These are phyloP conservation scores for Lagenidium giganteum DNA, from an alignment of 352 stramenopile species.

Conservation along the genomic window DNA sequence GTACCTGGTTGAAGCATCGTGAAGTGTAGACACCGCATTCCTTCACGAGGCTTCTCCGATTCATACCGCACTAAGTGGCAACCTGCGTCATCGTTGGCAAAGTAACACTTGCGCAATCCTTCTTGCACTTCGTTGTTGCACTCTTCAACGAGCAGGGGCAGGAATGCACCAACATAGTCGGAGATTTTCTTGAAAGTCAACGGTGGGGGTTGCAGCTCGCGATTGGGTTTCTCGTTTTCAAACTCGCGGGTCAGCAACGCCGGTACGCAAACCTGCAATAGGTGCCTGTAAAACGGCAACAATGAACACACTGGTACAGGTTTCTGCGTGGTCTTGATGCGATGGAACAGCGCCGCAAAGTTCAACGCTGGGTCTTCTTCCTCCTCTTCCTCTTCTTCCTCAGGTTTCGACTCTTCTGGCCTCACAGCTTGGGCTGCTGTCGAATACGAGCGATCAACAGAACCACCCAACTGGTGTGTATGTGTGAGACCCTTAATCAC, in stretches of 20 bases:
- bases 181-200: slow-evolving; percentile 65
- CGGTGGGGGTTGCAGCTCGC: slow-evolving; percentile 36
- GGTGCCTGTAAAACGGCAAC: slow-evolving; percentile 76
- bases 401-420: too few species aligned
- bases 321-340: slow-evolving; percentile 81
- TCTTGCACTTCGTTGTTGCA: slow-evolving; percentile 79
- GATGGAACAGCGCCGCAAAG: slow-evolving; percentile 66
- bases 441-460: neutral
- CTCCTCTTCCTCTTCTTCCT: slow-evolving; percentile 44
- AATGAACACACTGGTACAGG: slow-evolving; percentile 62
- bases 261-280: slow-evolving; percentile 76
- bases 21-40: slow-evolving; percentile 77
- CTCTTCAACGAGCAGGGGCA: slow-evolving; percentile 79
- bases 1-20: slow-evolving; percentile 23
- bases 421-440: neutral
- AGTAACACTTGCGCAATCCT: slow-evolving; percentile 41
- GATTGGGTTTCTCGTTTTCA: slow-evolving; percentile 43
- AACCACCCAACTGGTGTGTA: too few species aligned
- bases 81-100: slow-evolving; percentile 20
- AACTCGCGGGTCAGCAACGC: slow-evolving; percentile 66
- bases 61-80: slow-evolving; percentile 75
- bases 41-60: slow-evolving; percentile 73
- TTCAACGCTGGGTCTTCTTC: slow-evolving; percentile 36
- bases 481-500: slow-evolving; percentile 58
- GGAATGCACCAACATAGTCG: slow-evolving; percentile 75